Base-by-base conservation (phyloP, 2,329 filamentous ascomycete genomes). In the Akanthomyces uredinophilus region DNA sequence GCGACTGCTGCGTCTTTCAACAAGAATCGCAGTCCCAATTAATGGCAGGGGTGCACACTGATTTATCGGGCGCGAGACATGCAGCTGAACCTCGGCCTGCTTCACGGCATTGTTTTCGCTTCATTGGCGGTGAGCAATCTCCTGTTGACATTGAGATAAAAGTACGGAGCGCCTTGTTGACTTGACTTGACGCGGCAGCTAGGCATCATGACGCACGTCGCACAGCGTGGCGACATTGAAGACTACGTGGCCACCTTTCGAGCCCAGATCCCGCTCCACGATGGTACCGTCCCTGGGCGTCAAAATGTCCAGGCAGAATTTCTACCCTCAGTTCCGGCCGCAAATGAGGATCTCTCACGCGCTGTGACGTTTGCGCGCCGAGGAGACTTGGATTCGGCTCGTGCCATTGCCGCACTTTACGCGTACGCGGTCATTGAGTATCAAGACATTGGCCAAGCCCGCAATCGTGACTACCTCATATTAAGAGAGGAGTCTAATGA, bases 401-500 rank as follows among this genome's bases (percentile, higher is more conserved):
- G 59, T 7, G 50, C 32, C 14, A 55, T 55, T 22, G 59, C 59
- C 51, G n/a, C 59, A 16, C 39, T 47, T 8, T 55, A 55, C 51
- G 51, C 43, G 32, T 61, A 61, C 24, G 29, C 51, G 5, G 22
- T 61, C 20, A 43, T 55, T 14, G 59, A 61, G 32, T 61, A 49
- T 24, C 51, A 43, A 1, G 59, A 61, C 59, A 22, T 61, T 18
- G 59, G 59, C 18, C 43, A 43, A 13, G 35, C 43, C 20, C 51
- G 50, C 32, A 55, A 41, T 11, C 59, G 59, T 18, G 59, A 61
- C 50, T 61, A 61, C 24, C 16, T 61, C 16, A 50, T 61, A 16
- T 16, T 61, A 11, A 51, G 59, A 11, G 59, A 61, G 32, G 29
- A 55, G 24, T 5, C 32, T 18, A 32, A 43, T 10, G 43, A 50